phyloP scores from a whole-genome alignment of 306 rosid species.

The Parietaria judaica region DNA sequence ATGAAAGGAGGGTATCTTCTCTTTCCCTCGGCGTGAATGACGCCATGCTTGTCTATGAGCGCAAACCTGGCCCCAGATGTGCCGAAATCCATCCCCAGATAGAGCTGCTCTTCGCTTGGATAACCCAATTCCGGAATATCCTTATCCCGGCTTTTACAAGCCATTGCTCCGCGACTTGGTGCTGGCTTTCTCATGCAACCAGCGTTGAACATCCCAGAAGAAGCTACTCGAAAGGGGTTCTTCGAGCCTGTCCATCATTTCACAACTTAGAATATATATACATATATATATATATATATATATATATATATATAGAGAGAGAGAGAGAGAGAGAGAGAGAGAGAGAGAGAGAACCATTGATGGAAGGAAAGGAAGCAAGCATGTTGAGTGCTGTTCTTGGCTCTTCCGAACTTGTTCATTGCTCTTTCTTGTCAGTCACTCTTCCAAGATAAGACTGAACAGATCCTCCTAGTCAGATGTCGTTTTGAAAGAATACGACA shows the following conservation, averaged over 20 bases:
- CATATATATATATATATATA: too few relatives aligned
- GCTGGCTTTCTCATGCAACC: constrained; percentile 9
- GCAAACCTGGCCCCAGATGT: constrained; percentile 90
- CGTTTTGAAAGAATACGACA: too few relatives aligned
- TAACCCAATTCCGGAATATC: constrained; percentile 19
- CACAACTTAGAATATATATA: too few relatives aligned
- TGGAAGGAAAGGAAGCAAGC: constrained; percentile 25
- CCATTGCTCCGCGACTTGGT: constrained; percentile 32
- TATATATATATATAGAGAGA: too few relatives aligned
- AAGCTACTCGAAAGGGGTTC: background rate
- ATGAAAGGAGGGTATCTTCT: constrained; percentile 46
- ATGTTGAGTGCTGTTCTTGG: background rate
- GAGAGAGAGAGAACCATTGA: constrained; percentile 27
- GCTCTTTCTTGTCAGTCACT: background rate
- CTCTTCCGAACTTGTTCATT: background rate
- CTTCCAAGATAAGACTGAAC: too few relatives aligned
- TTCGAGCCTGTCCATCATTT: too few relatives aligned
- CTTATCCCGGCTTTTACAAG: constrained; percentile 16
- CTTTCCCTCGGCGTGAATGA: constrained; percentile 61
- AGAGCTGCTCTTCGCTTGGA: constrained; percentile 35
- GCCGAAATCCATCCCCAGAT: constrained; percentile 90
- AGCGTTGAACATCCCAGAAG: constrained; percentile 12
- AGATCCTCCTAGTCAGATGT: too few relatives aligned
- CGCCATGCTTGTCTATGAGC: constrained; percentile 48
- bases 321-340: constrained; percentile 12